Evolutionary conservation across 2,329 filamentous ascomycete genomes (phyloP), one percentile per base, ranked within the genome.

Genomic region (Fusarium anguioides): DNA sequence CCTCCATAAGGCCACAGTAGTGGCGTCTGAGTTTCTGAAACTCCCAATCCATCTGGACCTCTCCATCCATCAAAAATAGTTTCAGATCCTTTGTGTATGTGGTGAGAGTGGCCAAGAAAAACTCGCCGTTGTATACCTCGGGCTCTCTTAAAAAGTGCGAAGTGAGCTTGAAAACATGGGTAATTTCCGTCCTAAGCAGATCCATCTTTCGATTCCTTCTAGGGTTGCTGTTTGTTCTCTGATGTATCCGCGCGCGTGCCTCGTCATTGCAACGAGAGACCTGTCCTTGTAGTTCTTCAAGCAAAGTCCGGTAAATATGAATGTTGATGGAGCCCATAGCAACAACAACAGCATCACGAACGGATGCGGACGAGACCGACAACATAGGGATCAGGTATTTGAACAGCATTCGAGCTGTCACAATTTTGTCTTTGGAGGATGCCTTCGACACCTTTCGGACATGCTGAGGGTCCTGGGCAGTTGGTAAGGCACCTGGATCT

Each of bases 271-370:
- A 97, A 20, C 89, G 89, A 36, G 89, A 89, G 8, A 97, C 94
- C 42, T 93, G 93, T 15, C 92, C 91, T 76, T 97, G 93, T 4
- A 99, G 81, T 45, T 94, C 94, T 75, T 99, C 94, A 1, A 99
- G 85, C 14, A 99, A 82, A 0, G 93, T 96, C 57, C 92, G 91
- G 74, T 97, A 99, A 7, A 98, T 91, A 72, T 96, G 95, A 51
- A 93, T 88, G 73, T 98, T 98, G 75, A 98, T 97, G 1, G 95
- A 96, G 1, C 96, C 96, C 75, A 99, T 88, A 4, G 95, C 94
- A 27, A 92, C 86, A 11, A 98, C 96, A 17, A 97, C 94, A 3
- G 96, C 94, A 70, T 96, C 93, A 49, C 96, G 86, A 18, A 99
- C 93, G 2, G 91, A 91, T 20, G 89, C 85, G 14, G 94, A 93